These are phyloP conservation scores for Aspergillus chevalieri DNA, from an alignment of 2,329 filamentous ascomycete genomes.

Conservation along the genomic window DNA sequence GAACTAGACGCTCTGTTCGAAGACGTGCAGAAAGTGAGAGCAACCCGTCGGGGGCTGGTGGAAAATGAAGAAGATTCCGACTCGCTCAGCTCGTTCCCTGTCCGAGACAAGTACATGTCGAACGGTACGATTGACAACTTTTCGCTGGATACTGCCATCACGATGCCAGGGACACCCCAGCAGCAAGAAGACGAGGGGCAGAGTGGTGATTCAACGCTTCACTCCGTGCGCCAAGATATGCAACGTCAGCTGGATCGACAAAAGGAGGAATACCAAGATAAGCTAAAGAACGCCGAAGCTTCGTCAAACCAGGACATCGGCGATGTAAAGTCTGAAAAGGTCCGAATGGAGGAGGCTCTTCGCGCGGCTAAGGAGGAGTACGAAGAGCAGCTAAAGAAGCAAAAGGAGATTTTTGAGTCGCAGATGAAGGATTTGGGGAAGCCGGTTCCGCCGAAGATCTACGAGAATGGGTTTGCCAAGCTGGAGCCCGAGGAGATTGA, in stretches of 20 bases:
- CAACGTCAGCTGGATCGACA: conserved; percentile 75
- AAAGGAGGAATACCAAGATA: conserved; percentile 74
- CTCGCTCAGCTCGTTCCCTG: conserved; percentile 77
- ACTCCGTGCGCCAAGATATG: conserved; percentile 72
- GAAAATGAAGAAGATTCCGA: conserved; percentile 72
- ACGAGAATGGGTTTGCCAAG: conserved; percentile 38
- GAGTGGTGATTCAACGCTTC: conserved; percentile 55
- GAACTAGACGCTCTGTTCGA: conserved; percentile 91
- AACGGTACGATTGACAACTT: conserved; percentile 94
- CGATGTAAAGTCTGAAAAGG: conserved; percentile 76
- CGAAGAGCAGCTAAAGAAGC: conserved; percentile 74
- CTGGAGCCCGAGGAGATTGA: conserved; percentile 67
- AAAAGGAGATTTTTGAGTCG: conserved; percentile 77
- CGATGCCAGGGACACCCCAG: conserved; percentile 81
- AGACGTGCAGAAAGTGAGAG: conserved; percentile 82
- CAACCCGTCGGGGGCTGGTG: conserved; percentile 67
- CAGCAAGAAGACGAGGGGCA: conserved; percentile 64
- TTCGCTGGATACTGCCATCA: conserved; percentile 87
- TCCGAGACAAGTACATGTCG: conserved; percentile 91
- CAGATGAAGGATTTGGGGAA: conserved; percentile 69
- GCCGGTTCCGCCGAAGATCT: conserved; percentile 48
- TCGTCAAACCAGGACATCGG: conserved; percentile 68
- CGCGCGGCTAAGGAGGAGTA: conserved; percentile 77
- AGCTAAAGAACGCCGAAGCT: conserved; percentile 67
- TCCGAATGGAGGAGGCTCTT: conserved; percentile 76